Evolutionary conservation across 2,329 filamentous ascomycete genomes (phyloP).

Genomic region (Arthrobotrys pseudoclavata): DNA sequence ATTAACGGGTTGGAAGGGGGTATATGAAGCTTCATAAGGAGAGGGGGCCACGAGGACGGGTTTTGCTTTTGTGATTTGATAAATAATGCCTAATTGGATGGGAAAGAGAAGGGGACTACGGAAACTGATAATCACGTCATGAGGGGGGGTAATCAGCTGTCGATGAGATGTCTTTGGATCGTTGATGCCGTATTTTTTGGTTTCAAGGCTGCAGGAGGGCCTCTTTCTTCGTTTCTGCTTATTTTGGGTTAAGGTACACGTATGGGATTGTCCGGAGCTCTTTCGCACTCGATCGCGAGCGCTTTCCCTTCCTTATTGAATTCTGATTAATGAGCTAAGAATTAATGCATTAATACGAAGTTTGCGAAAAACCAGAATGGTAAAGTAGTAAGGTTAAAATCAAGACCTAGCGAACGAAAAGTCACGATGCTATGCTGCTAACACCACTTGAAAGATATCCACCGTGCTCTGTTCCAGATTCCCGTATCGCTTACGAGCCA

Average conservation of each 20-base stretch:
- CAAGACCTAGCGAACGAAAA: background rate
- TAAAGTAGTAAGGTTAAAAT: background rate
- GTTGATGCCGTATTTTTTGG: conserved; percentile 20
- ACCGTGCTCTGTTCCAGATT: conserved; percentile 3
- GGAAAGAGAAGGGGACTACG: background rate
- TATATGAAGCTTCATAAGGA: conserved; percentile 14
- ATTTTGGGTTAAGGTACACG: conserved; percentile 18
- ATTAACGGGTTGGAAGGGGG: conserved; percentile 29
- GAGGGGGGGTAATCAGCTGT: conserved; percentile 5
- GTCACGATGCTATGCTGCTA: background rate
- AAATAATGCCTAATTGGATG: conserved; percentile 17
- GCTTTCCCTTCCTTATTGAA: conserved; percentile 12
- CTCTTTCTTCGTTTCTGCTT: conserved; percentile 3
- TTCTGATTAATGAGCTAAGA: conserved; percentile 7
- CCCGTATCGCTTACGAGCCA: conserved; percentile 5
- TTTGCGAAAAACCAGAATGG: background rate
- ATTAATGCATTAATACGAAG: conserved; percentile 1
- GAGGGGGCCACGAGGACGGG: background rate
- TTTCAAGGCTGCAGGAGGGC: conserved; percentile 15
- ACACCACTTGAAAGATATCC: background rate
- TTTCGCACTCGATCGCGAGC: background rate
- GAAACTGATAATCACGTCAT: conserved; percentile 31
- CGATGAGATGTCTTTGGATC: conserved; percentile 19
- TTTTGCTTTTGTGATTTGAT: conserved; percentile 32
- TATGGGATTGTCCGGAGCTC: conserved; percentile 8